A percentile compares a stretch with the other conserved stretches of the same genome.
Conservation (phyloP, 2,329 filamentous ascomycete species). For the Penicillium sp. region DNA sequence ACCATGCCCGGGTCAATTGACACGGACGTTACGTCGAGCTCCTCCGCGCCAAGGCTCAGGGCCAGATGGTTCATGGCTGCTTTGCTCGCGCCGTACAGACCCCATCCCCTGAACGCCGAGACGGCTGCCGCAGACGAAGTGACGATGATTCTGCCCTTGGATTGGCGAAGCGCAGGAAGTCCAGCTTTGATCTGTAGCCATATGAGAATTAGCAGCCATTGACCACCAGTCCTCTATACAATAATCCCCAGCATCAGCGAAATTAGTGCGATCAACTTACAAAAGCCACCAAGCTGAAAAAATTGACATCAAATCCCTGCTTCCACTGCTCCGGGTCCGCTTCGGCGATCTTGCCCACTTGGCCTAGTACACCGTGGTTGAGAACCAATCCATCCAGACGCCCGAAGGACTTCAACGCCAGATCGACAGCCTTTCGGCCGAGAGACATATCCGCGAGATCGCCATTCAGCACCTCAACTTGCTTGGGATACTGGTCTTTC, state of each 20-base stretch:
- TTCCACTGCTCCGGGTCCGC: constrained; percentile 72
- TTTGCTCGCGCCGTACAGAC: constrained; percentile 38
- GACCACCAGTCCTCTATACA: too few relatives aligned
- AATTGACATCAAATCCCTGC: constrained; percentile 75
- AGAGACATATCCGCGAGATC: constrained; percentile 58
- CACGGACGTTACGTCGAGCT: constrained; percentile 28
- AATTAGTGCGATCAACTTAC: constrained; percentile 51
- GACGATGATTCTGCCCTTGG: constrained; percentile 37
- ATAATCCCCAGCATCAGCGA: too few relatives aligned
- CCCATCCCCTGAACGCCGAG: constrained; percentile 36
- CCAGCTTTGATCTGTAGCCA: constrained; percentile 28
- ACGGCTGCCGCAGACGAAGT: constrained; percentile 38
- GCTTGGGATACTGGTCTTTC: constrained; percentile 53
- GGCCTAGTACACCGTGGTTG: constrained; percentile 82
- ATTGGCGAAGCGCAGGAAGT: constrained; percentile 33
- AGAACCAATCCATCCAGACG: constrained; percentile 78
- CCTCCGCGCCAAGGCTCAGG: constrained; percentile 31
- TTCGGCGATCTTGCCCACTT: constrained; percentile 70
- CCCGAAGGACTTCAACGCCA: constrained; percentile 68
- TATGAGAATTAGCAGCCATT: neutral
- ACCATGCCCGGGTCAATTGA: constrained; percentile 37
- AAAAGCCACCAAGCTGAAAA: constrained; percentile 79
- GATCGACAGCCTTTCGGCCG: constrained; percentile 62
- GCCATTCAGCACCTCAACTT: constrained; percentile 59
- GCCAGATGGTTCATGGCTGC: constrained; percentile 38